phyloP scores from a whole-genome alignment of 2,329 filamentous ascomycete genomes.

The Ascomycota sp. region DNA sequence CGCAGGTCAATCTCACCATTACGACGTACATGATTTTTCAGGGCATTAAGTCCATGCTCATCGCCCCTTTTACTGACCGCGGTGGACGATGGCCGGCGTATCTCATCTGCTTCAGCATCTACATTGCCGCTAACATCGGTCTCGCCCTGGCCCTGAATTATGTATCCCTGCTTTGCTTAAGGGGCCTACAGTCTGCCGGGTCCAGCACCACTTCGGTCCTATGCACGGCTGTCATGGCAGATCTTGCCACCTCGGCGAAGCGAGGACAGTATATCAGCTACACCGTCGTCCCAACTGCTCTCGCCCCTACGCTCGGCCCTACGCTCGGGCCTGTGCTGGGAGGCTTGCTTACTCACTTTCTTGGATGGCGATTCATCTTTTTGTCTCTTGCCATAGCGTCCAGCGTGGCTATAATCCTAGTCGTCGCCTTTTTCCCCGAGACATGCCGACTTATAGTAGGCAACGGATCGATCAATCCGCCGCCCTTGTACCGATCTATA shows the following conservation, averaged over 20 bases:
- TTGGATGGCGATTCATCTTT: slow-evolving; percentile 41
- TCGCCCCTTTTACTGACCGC: slow-evolving; percentile 34
- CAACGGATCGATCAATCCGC: slow-evolving; percentile 27
- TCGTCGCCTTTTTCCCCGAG: slow-evolving; percentile 31
- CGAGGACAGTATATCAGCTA: slow-evolving; percentile 38
- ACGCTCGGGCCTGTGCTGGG: slow-evolving; percentile 35
- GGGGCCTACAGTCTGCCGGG: slow-evolving; percentile 36
- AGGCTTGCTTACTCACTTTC: slow-evolving; percentile 31
- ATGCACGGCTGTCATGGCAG: slow-evolving; percentile 36
- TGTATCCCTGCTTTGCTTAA: slow-evolving; percentile 27
- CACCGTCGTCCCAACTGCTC: slow-evolving; percentile 24
- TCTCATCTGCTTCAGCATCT: slow-evolving; percentile 29
- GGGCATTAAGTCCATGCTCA: slow-evolving; percentile 34
- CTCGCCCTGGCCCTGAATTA: slow-evolving; percentile 29
- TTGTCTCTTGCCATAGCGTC: slow-evolving; percentile 36
- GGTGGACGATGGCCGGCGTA: slow-evolving; percentile 33
- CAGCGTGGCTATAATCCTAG: slow-evolving; percentile 18
- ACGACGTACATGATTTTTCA: slow-evolving; percentile 40
- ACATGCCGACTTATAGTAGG: slow-evolving; percentile 28
- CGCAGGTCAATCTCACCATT: slow-evolving; percentile 27
- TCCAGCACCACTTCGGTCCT: slow-evolving; percentile 40
- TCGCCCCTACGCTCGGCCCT: slow-evolving; percentile 20
- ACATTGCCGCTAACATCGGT: slow-evolving; percentile 31
- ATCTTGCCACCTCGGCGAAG: slow-evolving; percentile 41
- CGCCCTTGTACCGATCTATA: slow-evolving; percentile 14